phyloP scores from a whole-genome alignment of 768 basidiomycete genomes.

The Termitomyces sp. region DNA sequence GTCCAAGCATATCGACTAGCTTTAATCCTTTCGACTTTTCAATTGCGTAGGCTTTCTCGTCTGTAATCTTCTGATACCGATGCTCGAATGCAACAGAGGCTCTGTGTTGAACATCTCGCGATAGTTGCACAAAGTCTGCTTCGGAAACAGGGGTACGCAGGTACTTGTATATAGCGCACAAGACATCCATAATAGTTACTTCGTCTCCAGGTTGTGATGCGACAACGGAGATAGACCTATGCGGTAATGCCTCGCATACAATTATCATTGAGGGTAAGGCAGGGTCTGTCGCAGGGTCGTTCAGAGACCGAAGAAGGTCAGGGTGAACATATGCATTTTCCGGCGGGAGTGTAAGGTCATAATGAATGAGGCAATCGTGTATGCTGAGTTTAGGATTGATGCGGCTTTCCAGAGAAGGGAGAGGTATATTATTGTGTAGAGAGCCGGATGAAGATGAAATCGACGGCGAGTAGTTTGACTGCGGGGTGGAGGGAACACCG shows the following conservation, averaged over 20 bases:
- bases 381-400: conserved; percentile 12
- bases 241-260: conserved; percentile 21
- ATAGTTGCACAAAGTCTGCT: conserved; percentile 31
- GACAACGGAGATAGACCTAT: conserved; percentile 27
- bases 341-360: conserved; percentile 11
- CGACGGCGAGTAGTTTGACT: conserved; percentile 7
- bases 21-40: conserved; percentile 46
- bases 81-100: conserved; percentile 37
- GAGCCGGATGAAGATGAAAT: conserved; percentile 13
- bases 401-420: conserved; percentile 8
- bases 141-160: conserved; percentile 34
- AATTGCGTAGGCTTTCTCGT: conserved; percentile 22
- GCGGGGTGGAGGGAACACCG: conserved; percentile 14
- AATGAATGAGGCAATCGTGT: conserved; percentile 1
- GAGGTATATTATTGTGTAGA: conserved; percentile 9
- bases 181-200: conserved; percentile 39
- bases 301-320: conserved; percentile 16
- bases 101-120: conserved; percentile 23
- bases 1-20: conserved; percentile 48
- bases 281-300: conserved; percentile 29
- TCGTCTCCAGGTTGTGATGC: conserved; percentile 13
- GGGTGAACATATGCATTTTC: conserved; percentile 5
- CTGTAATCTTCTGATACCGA: conserved; percentile 29
- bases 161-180: conserved; percentile 35
- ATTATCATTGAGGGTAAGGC: conserved; percentile 26